Percentiles rank a stretch among this genome's conserved stretches.
Evolutionary conservation across 495 filamentous ascomycete species (phyloP).

Genomic region (Penicillium mononematosum): DNA sequence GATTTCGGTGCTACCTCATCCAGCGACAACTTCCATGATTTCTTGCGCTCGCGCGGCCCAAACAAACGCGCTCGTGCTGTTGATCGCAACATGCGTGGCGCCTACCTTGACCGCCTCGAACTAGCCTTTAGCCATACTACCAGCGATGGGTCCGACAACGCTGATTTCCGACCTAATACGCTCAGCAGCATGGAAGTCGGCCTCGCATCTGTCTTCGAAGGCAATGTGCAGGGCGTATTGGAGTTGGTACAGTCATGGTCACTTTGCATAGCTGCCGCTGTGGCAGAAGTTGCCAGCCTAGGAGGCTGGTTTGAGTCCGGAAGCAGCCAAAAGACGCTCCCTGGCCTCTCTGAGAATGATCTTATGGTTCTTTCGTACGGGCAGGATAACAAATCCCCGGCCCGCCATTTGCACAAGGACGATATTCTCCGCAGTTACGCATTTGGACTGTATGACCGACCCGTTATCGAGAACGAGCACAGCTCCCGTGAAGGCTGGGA

Average conservation of each 20-base stretch:
- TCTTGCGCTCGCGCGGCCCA: constrained; percentile 30
- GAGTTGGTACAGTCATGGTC: constrained; percentile 76
- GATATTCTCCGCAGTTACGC: constrained; percentile 74
- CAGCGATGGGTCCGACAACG: constrained; percentile 42
- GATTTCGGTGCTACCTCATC: constrained; percentile 28
- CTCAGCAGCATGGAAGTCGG: constrained; percentile 71
- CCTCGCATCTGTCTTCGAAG: constrained; percentile 74
- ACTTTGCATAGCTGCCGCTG: constrained; percentile 66
- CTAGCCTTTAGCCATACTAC: constrained; percentile 52
- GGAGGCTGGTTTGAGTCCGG: constrained; percentile 66
- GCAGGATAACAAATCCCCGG: constrained; percentile 26
- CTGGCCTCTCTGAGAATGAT: constrained; percentile 56
- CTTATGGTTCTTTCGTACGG: constrained; percentile 61
- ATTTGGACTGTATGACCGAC: constrained; percentile 46
- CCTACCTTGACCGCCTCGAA: constrained; percentile 55
- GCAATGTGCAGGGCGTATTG: constrained; percentile 69
- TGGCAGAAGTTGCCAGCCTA: constrained; percentile 73
- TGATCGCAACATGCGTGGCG: constrained; percentile 45
- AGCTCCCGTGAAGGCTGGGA: constrained; percentile 74
- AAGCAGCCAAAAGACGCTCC: constrained; percentile 25
- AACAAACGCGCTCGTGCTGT: constrained; percentile 29
- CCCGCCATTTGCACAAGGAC: constrained; percentile 53
- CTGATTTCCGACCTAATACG: constrained; percentile 66
- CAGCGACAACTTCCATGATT: constrained; percentile 21
- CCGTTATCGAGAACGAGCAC: constrained; percentile 39